Evolutionary conservation across 1,284 basidiomycete genomes (phyloP).

Genomic region (Trichosporon faecale): DNA sequence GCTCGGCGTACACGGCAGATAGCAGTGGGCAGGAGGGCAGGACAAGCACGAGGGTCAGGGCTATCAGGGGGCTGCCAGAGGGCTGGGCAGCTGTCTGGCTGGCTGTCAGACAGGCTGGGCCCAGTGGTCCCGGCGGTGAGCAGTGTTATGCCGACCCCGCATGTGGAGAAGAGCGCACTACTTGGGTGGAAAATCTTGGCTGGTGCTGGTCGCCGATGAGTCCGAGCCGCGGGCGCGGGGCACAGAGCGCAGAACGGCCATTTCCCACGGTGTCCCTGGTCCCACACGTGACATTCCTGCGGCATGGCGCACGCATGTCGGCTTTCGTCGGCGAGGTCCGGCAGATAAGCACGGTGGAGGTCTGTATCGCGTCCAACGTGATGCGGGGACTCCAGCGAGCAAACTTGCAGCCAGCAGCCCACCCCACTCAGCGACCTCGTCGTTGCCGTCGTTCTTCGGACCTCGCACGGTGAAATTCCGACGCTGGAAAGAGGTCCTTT

Average conservation of each 20-base stretch:
- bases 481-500: background rate
- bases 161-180: background rate
- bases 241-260: background rate
- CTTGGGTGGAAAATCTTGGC: background rate
- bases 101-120: background rate
- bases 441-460: conserved; percentile 4
- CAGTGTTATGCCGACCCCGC: conserved; percentile 12
- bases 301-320: background rate
- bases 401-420: background rate
- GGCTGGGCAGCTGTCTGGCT: background rate
- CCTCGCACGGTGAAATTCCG: conserved; percentile 9
- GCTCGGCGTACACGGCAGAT: background rate
- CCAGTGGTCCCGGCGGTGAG: conserved; percentile 1
- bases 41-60: background rate
- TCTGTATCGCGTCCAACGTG: background rate
- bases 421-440: conserved; percentile 2
- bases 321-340: conserved; percentile 8
- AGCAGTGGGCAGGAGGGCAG: background rate
- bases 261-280: background rate
- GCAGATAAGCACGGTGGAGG: background rate
- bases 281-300: background rate
- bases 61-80: background rate
- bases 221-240: conserved; percentile 11
- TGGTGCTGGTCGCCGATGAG: conserved; percentile 1
- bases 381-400: conserved; percentile 6